phyloP scores from a whole-genome alignment of 305 asterid species.

The Fraxinus albicans region DNA sequence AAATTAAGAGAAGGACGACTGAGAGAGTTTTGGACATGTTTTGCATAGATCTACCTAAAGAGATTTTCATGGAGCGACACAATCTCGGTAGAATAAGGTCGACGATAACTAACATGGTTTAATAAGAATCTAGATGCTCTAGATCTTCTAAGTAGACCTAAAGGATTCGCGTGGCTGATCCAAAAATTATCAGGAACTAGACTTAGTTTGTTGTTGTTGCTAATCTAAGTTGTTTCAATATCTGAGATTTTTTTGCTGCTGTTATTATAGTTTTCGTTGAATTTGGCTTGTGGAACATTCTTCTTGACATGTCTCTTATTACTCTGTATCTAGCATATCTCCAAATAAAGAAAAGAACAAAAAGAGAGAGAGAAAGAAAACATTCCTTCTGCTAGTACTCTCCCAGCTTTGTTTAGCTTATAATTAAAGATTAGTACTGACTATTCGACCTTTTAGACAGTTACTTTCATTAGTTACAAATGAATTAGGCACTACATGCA shows the following conservation, averaged over 20 bases:
- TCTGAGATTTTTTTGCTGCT: neutral
- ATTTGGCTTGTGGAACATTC: neutral
- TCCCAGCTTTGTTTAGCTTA: neutral
- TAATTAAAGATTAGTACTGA: neutral
- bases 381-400: neutral
- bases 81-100: neutral
- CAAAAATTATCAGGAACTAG: neutral
- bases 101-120: neutral
- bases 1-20: neutral
- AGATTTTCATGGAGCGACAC: neutral
- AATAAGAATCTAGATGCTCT: neutral
- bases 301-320: neutral
- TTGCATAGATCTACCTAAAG: neutral
- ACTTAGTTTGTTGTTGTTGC: neutral
- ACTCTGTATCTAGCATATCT: neutral
- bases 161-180: neutral
- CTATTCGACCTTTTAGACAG: neutral
- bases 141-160: neutral
- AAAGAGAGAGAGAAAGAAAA: neutral
- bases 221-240: neutral
- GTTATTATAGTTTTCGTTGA: neutral
- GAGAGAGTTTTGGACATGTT: neutral
- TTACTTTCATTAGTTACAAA: neutral
- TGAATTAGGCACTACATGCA: slow-evolving; percentile 17
- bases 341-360: neutral